These are phyloP conservation scores for Trichaptum fuscoviolaceum DNA, from an alignment of 768 basidiomycete genomes.

Conservation along the genomic window DNA sequence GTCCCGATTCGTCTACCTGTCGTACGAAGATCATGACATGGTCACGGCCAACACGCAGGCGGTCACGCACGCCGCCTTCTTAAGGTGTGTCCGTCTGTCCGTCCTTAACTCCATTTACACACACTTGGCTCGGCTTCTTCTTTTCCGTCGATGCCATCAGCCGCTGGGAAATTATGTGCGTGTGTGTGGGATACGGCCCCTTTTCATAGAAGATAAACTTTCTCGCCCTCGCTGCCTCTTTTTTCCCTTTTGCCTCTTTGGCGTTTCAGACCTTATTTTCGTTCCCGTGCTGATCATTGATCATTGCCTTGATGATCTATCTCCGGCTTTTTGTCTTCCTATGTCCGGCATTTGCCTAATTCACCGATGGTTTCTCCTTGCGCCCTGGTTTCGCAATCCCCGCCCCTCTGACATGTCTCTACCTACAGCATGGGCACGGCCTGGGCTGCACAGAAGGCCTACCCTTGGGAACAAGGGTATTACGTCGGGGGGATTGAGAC, in stretches of 20 bases:
- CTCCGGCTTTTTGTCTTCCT: not conserved
- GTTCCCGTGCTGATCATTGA: not conserved
- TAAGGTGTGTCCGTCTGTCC: slow-evolving; percentile 55
- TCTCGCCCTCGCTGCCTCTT: slow-evolving; percentile 3
- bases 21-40: slow-evolving; percentile 94
- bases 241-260: not conserved
- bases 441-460: slow-evolving; percentile 70
- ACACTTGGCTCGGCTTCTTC: too few relatives aligned
- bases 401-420: not conserved
- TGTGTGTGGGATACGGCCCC: too few relatives aligned
- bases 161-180: too few relatives aligned
- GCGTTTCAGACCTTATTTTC: slow-evolving; percentile 2
- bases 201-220: not conserved
- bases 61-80: slow-evolving; percentile 95
- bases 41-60: slow-evolving; percentile 99
- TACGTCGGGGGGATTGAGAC: slow-evolving; percentile 98
- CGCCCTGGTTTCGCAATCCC: not conserved
- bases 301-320: not conserved
- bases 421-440: slow-evolving; percentile 90
- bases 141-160: too few relatives aligned
- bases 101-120: not conserved
- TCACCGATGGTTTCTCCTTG: not conserved
- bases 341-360: not conserved
- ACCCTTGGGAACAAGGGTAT: slow-evolving; percentile 94
- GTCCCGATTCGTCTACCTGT: slow-evolving; percentile 85